Conservation (phyloP, 805 yeast genomes). For the Tetrapisispora iriomotensis region DNA sequence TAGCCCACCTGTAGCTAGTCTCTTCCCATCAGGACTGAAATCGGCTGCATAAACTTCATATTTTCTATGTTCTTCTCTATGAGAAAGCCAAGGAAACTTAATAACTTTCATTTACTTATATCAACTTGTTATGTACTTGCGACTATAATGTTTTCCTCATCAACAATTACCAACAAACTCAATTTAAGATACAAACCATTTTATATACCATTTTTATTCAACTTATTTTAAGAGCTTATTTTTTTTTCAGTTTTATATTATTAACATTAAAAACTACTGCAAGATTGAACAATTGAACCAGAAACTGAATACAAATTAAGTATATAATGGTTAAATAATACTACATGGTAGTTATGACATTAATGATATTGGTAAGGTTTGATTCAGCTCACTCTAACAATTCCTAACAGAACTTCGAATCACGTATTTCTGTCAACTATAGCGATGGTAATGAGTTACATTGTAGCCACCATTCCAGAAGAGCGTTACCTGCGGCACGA, state of each 20-base stretch:
- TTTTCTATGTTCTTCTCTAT: constrained; percentile 66
- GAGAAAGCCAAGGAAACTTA: constrained; percentile 66
- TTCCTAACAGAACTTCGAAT: neutral
- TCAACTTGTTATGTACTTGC: too few species aligned
- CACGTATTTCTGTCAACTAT: neutral
- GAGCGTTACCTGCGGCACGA: constrained; percentile 46
- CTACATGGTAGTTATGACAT: neutral
- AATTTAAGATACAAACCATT: too few species aligned
- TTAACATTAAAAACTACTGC: too few species aligned
- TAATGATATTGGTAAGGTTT: neutral
- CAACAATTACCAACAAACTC: neutral
- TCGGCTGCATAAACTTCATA: constrained; percentile 80
- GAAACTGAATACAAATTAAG: too few species aligned
- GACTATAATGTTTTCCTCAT: neutral
- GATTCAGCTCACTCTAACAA: too few species aligned
- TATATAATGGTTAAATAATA: too few species aligned
- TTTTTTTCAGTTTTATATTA: too few species aligned
- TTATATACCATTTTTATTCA: too few species aligned
- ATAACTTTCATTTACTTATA: constrained; percentile 44
- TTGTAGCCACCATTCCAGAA: constrained; percentile 57
- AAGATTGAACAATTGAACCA: too few species aligned
- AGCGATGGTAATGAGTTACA: constrained; percentile 37
- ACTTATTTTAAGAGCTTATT: too few species aligned
- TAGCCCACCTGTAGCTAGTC: constrained; percentile 88
- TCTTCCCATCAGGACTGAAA: constrained; percentile 69